Conservation (phyloP, 2,329 filamentous ascomycete species). For the Dothideomycetes sp. region DNA sequence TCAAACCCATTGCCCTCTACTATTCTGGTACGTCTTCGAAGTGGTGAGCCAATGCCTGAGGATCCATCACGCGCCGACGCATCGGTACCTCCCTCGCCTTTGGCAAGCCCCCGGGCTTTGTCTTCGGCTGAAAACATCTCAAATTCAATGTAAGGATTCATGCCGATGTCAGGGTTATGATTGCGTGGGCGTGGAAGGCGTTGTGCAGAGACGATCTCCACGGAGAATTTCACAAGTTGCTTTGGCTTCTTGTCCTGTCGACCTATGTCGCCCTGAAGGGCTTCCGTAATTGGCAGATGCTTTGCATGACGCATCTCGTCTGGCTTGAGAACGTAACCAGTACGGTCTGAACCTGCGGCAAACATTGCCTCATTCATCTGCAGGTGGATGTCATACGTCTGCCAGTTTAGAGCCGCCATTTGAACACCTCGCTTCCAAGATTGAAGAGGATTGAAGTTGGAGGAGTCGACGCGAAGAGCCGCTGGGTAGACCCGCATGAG, state of each 20-base stretch:
- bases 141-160: slow-evolving; percentile 91
- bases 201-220: slow-evolving; percentile 87
- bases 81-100: slow-evolving; percentile 55
- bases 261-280: slow-evolving; percentile 38
- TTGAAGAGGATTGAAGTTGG: slow-evolving; percentile 86
- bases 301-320: slow-evolving; percentile 59
- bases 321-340: slow-evolving; percentile 90
- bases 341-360: slow-evolving; percentile 71
- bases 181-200: slow-evolving; percentile 77
- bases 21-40: slow-evolving; percentile 69
- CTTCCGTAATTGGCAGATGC: slow-evolving; percentile 49
- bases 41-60: slow-evolving; percentile 58
- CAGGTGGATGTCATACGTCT: slow-evolving; percentile 91
- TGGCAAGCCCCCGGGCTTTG: slow-evolving; percentile 63
- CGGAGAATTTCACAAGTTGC: slow-evolving; percentile 72
- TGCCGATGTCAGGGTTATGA: slow-evolving; percentile 58
- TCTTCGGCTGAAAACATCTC: slow-evolving; percentile 93
- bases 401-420: slow-evolving; percentile 97
- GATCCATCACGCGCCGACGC: slow-evolving; percentile 49
- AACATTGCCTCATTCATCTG: slow-evolving; percentile 98
- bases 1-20: slow-evolving; percentile 88
- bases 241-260: slow-evolving; percentile 55
- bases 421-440: slow-evolving; percentile 95
- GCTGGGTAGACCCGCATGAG: slow-evolving; percentile 93
- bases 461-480: slow-evolving; percentile 68